A percentile compares a stretch with the other conserved stretches of the same genome.
phyloP scores from a whole-genome alignment of 1,284 basidiomycete species.

The Ustilago bromivora region DNA sequence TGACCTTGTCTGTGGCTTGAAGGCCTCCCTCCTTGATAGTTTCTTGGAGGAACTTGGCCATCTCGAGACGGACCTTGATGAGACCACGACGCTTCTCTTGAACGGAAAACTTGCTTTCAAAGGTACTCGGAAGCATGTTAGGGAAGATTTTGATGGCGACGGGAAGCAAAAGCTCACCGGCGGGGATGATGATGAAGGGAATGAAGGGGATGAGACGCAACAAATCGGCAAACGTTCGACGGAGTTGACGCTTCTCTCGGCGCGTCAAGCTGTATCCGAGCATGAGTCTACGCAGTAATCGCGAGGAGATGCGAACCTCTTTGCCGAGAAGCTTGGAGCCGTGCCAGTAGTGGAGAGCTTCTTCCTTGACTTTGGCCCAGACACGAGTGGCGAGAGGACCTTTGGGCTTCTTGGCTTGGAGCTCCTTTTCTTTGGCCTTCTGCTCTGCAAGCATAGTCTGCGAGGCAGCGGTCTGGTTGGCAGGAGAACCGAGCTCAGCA shows the following conservation, averaged over 20 bases:
- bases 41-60: conserved; percentile 99
- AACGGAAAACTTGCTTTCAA: conserved; percentile 87
- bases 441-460: conserved; percentile 53
- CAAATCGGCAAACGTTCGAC: conserved; percentile 91
- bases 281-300: conserved; percentile 90
- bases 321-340: conserved; percentile 93
- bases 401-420: conserved; percentile 44
- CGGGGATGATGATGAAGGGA: conserved; percentile 94
- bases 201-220: conserved; percentile 93
- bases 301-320: conserved; percentile 88
- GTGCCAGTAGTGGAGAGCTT: conserved; percentile 96
- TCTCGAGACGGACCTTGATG: conserved; percentile 92
- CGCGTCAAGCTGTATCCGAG: conserved; percentile 91
- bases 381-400: conserved; percentile 55
- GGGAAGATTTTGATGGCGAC: conserved; percentile 97
- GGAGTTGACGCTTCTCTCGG: conserved; percentile 91
- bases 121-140: conserved; percentile 98
- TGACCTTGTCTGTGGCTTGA: conserved; percentile 83
- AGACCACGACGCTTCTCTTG: conserved; percentile 97
- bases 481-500: conserved; percentile 50
- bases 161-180: conserved; percentile 97
- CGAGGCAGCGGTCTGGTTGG: conserved; percentile 55
- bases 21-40: conserved; percentile 93
- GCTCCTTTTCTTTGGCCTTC: conserved; percentile 48
- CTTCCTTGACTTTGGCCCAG: conserved; percentile 95